phyloP scores from a whole-genome alignment of 306 rosid genomes.

The Glycine tomentella region DNA sequence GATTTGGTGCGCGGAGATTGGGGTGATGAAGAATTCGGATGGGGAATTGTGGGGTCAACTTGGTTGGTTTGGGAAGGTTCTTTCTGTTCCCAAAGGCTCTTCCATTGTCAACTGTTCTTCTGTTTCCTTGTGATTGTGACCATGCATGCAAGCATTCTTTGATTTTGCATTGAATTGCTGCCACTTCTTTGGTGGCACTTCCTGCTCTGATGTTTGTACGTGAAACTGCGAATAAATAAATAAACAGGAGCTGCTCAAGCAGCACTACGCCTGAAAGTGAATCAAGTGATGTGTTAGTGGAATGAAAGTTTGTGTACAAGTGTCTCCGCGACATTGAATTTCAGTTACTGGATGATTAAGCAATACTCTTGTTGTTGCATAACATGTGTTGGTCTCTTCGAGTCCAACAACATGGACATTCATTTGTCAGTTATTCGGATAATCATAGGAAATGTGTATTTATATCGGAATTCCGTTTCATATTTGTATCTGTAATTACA shows the following conservation, averaged over 20 bases:
- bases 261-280: neutral
- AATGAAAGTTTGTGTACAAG: neutral
- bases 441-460: neutral
- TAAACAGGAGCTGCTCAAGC: conserved; percentile 31
- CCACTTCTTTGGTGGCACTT: conserved; percentile 1
- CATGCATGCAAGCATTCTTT: neutral
- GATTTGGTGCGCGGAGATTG: conserved; percentile 83
- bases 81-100: conserved; percentile 56
- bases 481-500: neutral
- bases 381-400: too few relatives aligned
- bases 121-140: conserved; percentile 46
- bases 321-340: neutral
- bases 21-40: conserved; percentile 45
- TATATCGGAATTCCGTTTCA: neutral
- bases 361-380: neutral
- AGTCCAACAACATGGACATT: too few relatives aligned
- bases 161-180: conserved; percentile 3
- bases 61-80: conserved; percentile 57
- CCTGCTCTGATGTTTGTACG: conserved; percentile 8
- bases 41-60: conserved; percentile 61
- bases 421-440: neutral
- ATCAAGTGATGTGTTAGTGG: neutral
- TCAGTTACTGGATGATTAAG: neutral
- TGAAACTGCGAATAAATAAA: conserved; percentile 24
- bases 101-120: conserved; percentile 67